Base-by-base conservation (phyloP, 2,329 filamentous ascomycete genomes). In the Cadophora gregata region DNA sequence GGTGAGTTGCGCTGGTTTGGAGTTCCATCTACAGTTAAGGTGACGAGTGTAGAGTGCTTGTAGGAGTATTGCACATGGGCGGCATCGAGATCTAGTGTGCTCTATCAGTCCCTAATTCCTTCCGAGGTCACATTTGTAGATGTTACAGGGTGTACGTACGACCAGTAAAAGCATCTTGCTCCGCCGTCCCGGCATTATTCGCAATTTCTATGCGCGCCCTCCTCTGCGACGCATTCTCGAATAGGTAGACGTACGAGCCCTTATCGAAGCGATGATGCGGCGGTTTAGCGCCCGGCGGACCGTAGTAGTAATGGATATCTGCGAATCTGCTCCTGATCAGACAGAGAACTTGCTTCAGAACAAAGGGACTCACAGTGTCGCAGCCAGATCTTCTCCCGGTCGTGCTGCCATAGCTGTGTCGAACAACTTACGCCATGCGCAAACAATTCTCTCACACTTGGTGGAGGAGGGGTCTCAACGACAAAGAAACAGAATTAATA, bases 181-280 rank as follows among this genome's bases (percentile, higher is more conserved):
- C 85, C 1, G 90, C 86, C 3, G 87, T 90, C 62, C 91, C 91
- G 9, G 90, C 86, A 72, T 89, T 83, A 74, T 94, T 95, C 51
- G 91, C 91, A 69, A 94, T 82, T 79, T 94, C 92, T 70, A 94
- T 81, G 71, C 91, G 89, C 70, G 90, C 90, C 67, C 87, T 84
- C 68, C 87, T 84, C 72, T 89, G 86, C 68, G 82, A 82, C 14
- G 90, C 85, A 76, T 92, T 90, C 78, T 93, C 90, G 77, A 93
- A 93, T 6, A 94, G 81, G 76, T 94, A 94, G 65, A 94, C 85
- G 77, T 94, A 94, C 8, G 90, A 93, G 56, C 88, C 86, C 77
- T 91, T 91, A 78, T 93, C 89, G 78, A 95, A 94, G 61, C 91
- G 88, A 78, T 94, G 90, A 77, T 94, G 92, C n/a, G 84, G 87